Conservation (phyloP, 23 red algal genomes). For the Cyanidioschyzon merolae region DNA sequence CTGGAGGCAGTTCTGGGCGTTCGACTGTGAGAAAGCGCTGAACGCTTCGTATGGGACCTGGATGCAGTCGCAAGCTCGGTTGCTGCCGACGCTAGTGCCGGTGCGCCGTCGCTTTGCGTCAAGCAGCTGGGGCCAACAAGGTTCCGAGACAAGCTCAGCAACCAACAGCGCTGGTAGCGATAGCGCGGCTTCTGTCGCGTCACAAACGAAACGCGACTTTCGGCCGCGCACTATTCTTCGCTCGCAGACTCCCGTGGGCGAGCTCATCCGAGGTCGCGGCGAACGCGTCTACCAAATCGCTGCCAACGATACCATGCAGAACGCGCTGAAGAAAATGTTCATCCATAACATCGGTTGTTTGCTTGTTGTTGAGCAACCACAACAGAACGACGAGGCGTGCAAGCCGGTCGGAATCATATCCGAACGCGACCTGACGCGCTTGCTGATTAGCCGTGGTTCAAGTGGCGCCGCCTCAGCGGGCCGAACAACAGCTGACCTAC, state of each 20-base stretch:
- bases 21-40: too few species aligned
- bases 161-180: too few species aligned
- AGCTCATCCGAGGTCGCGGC: slow-evolving; percentile 51
- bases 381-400: slow-evolving; percentile 16
- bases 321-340: slow-evolving; percentile 76
- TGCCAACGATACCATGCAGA: slow-evolving; percentile 45
- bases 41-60: too few species aligned
- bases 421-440: slow-evolving; percentile 50
- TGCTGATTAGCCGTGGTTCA: background rate
- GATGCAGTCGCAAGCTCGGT: too few species aligned
- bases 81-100: too few species aligned
- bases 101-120: too few species aligned
- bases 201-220: background rate
- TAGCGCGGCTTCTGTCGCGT: background rate
- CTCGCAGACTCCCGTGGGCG: slow-evolving; percentile 25
- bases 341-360: slow-evolving; percentile 88
- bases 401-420: slow-evolving; percentile 81
- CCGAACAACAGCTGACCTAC: background rate
- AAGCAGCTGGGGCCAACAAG: too few species aligned
- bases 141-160: too few species aligned
- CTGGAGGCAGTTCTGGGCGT: too few species aligned
- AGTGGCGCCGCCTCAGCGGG: background rate
- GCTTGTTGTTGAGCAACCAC: slow-evolving; percentile 46
- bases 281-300: slow-evolving; percentile 62
- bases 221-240: background rate